phyloP scores from a whole-genome alignment of 78 protist genomes.

The Protostelium mycophagum region DNA sequence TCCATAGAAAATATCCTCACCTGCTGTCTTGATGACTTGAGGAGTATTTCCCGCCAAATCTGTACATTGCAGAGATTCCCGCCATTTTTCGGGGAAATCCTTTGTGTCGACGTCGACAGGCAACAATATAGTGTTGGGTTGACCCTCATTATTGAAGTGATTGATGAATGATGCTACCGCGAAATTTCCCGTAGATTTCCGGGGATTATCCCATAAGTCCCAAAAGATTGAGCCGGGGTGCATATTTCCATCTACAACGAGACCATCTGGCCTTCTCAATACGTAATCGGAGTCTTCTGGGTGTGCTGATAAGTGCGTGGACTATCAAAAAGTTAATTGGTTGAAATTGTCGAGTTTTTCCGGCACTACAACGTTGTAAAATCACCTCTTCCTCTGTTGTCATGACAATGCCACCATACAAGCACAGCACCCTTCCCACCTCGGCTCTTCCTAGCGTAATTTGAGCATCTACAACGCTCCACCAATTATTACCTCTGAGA shows the following conservation, averaged over 20 bases:
- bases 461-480: background rate
- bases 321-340: too few species aligned
- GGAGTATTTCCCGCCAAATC: background rate
- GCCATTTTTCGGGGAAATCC: background rate
- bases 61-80: background rate
- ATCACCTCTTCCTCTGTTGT: background rate
- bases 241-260: background rate
- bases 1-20: background rate
- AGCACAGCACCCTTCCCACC: background rate
- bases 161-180: background rate
- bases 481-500: background rate
- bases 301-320: too few species aligned
- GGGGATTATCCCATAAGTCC: background rate
- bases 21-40: background rate
- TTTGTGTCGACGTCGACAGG: background rate
- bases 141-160: background rate
- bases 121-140: background rate
- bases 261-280: background rate
- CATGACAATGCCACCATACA: background rate
- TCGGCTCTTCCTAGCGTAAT: background rate
- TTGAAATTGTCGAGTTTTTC: too few species aligned
- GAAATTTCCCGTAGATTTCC: background rate
- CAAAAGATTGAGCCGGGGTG: background rate
- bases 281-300: background rate
- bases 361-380: too few species aligned